Conservation (phyloP, 495 filamentous ascomycete species). For the Daldinia childiae region DNA sequence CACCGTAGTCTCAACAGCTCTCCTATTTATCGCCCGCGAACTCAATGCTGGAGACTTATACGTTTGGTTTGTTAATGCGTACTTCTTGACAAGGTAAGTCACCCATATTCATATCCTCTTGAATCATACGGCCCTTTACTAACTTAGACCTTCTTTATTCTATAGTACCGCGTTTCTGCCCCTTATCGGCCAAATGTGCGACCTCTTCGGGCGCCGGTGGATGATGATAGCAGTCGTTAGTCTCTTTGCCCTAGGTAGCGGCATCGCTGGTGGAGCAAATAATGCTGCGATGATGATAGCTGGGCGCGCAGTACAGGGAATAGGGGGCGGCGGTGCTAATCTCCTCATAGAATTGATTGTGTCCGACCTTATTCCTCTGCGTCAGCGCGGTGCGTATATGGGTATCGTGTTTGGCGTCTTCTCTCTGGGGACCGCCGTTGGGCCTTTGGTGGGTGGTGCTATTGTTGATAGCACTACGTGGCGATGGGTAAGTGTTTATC, state of each 20-base stretch:
- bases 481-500: background rate
- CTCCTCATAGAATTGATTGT: conserved; percentile 75
- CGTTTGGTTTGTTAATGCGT: background rate
- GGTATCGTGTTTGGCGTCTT: conserved; percentile 65
- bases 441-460: conserved; percentile 58
- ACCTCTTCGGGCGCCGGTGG: conserved; percentile 56
- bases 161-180: conserved; percentile 37
- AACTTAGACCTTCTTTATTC: background rate
- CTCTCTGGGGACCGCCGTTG: conserved; percentile 71
- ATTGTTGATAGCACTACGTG: background rate
- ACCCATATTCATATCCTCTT: background rate
- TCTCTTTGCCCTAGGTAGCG: conserved; percentile 55
- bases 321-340: conserved; percentile 78
- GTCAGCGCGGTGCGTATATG: conserved; percentile 64
- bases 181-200: conserved; percentile 44
- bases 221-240: conserved; percentile 46
- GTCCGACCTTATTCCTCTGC: conserved; percentile 74
- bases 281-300: conserved; percentile 67
- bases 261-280: conserved; percentile 49
- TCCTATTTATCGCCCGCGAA: no score
- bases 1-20: no score
- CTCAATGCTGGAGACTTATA: no score
- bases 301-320: conserved; percentile 77
- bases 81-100: background rate
- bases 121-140: background rate